These are phyloP conservation scores for Fusarium burgessii DNA, from an alignment of 2,329 filamentous ascomycete species.

Conservation along the genomic window DNA sequence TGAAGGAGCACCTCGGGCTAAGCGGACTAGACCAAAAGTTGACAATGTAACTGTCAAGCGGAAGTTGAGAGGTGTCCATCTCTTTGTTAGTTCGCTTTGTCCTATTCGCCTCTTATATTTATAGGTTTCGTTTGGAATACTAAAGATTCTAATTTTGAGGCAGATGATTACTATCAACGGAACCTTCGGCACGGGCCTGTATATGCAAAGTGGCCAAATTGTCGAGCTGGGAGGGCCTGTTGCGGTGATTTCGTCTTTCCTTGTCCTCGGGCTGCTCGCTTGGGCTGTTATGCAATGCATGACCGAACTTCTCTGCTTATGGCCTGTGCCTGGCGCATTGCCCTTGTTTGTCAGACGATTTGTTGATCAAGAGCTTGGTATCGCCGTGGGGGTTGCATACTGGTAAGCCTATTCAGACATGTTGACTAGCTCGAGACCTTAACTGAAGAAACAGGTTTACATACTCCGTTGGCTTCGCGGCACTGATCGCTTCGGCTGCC, in stretches of 20 bases:
- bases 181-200: not conserved
- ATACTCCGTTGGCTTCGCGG: not conserved
- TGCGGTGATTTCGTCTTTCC: not conserved
- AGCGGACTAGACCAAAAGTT: too few species aligned
- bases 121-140: too few species aligned
- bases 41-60: too few species aligned
- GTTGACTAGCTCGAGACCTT: too few species aligned
- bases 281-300: not conserved
- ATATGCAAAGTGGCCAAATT: not conserved
- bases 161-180: not conserved
- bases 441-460: not conserved
- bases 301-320: not conserved
- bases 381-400: not conserved
- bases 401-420: not conserved
- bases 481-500: not conserved
- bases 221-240: not conserved
- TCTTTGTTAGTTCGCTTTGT: too few species aligned
- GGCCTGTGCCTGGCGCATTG: not conserved
- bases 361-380: not conserved
- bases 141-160: not conserved
- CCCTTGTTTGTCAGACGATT: not conserved
- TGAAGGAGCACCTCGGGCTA: too few species aligned
- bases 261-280: not conserved
- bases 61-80: too few species aligned
- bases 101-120: too few species aligned